Base-by-base conservation (phyloP, 495 filamentous ascomycete genomes). In the Neurospora tetraspora region DNA sequence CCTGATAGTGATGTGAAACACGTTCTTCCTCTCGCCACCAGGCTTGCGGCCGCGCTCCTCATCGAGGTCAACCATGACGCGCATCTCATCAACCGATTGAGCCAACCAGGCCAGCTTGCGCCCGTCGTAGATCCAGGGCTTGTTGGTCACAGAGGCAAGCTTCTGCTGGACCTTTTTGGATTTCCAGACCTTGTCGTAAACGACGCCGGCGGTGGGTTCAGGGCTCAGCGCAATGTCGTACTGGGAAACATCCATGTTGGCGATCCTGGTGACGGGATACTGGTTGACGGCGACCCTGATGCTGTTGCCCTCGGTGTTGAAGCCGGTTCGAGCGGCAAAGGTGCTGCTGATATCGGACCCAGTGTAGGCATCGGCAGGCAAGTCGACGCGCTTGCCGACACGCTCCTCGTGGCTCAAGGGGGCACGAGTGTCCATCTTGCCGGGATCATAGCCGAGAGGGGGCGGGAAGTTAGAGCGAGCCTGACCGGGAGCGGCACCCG, bases 191-290 rank as follows among this genome's bases (percentile, higher is more conserved):
- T 91, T 92, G 77, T 89, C 89, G 73, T 69, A 79, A 73, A 92
- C 86, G 7, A 93, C 68, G 11, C 75, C 79, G 18, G 86, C 84
- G 77, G 89, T 90, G 68, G 89, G 89, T n/a, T 89, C 89, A 36
- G 84, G 88, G 37, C 87, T 86, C 71, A 94, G 84, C n/a, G 81
- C 77, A 34, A 94, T 83, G 83, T 97, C 94, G 74, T 94, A 98
- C 81, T 97, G 94, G 72, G 88, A 90, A 65, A 97, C 85, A 0
- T 84, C 82, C 7, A 79, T 83, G 23, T 76, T 86, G 0, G 88
- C 18, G 87, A 71, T 81, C 2, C 14, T 76, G 3, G 71, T 75
- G n/a, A 97, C 88, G 0, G 86, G 84, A 81, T 88, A 97, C 9
- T 93, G 88, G 80, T 99, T 99, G 69, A 96, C 80, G 0, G 81